Base-by-base conservation (phyloP, 495 filamentous ascomycete species). In the Penicillium soppii region DNA sequence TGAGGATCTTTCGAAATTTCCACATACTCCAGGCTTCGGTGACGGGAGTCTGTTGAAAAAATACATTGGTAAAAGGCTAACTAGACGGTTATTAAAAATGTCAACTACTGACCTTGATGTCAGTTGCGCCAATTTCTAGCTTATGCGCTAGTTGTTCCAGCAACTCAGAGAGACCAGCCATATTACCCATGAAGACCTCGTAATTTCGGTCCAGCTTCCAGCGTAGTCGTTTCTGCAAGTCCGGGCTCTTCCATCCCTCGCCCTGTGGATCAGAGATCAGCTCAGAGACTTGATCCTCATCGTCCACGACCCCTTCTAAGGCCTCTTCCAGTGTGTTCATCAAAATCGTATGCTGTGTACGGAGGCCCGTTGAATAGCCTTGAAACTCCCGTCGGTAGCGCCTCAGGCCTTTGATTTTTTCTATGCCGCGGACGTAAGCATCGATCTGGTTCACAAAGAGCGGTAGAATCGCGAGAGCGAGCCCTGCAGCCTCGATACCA, bases 361-460 rank as follows among this genome's bases (percentile, higher is more conserved):
- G 17, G 9, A 70, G 48, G 19, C 44, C 38, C 0, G 43, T 7
- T 15, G 49, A 32, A 19, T 61, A 59, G 8, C 16, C 50, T 16
- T 43, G 36, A 17, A 67, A 26, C 22, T 66, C 52, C 5, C 54
- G 22, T 7, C 55, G 56, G 46, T 63, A 70, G 10, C 51, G 43
- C 26, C 56, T 45, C 9, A 59, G 53, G 0, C 26, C 22, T 23
- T 58, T 58, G 27, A 61, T 39, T 7, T 27, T 61, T 17, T 64
- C 59, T 1, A 70, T 43, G 1, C 65, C 66, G 2, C 49, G 55
- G 2, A 50, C 54, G 30, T 65, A 70, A 20, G 20, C 29, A 15
- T 67, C 61, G 2, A 72, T 5, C 5, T 65, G 65, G 19, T 54
- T 52, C 12, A 70, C 37, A 22, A 68, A 21, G 2, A 68, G 30